phyloP scores from a whole-genome alignment of 129 eudicot species.

The Flaveria brownii region DNA sequence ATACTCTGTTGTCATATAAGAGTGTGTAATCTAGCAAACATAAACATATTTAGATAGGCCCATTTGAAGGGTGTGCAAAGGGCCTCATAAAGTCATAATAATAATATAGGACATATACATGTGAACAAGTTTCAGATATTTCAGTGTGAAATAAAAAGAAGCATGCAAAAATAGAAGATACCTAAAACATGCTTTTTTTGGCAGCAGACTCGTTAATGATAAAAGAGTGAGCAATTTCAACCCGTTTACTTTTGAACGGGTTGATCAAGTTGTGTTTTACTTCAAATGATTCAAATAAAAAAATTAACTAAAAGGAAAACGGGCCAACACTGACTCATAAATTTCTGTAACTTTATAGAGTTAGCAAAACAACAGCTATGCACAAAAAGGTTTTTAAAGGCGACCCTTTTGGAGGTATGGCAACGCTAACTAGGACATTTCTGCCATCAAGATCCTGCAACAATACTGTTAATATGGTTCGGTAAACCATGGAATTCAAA shows the following conservation, averaged over 20 bases:
- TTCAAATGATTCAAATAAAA: not conserved
- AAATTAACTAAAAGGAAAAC: not conserved
- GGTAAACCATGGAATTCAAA: too few relatives aligned
- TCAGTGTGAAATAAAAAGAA: not conserved
- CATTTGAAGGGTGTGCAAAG: constrained; percentile 20
- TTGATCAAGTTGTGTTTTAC: not conserved
- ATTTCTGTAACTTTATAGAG: not conserved
- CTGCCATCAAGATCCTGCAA: constrained; percentile 72
- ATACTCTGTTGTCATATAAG: constrained; percentile 2
- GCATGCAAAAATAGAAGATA: not conserved
- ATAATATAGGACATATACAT: constrained; percentile 12
- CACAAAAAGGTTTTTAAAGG: not conserved
- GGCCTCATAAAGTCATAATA: not conserved
- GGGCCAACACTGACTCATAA: not conserved
- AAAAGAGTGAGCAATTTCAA: not conserved
- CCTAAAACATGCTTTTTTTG: too few relatives aligned
- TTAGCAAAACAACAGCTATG: not conserved
- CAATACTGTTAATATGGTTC: not conserved
- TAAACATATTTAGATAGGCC: constrained; percentile 29
- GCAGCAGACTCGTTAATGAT: too few relatives aligned
- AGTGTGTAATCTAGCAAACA: constrained; percentile 6
- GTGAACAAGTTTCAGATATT: constrained; percentile 13
- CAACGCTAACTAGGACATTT: constrained; percentile 7
- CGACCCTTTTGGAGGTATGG: not conserved
- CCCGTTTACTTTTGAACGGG: not conserved